These are phyloP conservation scores for Alloteropsis semialata DNA, from an alignment of 176 grass and related monocot species.

Conservation along the genomic window DNA sequence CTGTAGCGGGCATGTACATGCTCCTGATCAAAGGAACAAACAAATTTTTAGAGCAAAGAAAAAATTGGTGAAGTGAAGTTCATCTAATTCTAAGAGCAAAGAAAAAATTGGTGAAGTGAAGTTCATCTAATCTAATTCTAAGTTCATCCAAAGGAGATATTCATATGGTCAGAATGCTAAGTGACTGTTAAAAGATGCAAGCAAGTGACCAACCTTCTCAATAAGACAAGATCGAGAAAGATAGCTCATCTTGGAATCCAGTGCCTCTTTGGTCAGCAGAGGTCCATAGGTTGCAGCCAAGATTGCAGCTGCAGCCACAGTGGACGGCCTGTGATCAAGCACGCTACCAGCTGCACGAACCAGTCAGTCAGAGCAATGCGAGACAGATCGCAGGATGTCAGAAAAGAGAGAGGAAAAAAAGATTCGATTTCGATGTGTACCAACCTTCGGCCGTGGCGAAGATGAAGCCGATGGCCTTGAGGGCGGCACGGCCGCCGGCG, in stretches of 20 bases:
- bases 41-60: neutral
- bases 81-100: neutral
- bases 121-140: conserved; percentile 8
- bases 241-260: conserved; percentile 52
- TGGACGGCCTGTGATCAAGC: conserved; percentile 66
- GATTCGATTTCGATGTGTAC: neutral
- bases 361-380: conserved; percentile 26
- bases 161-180: conserved; percentile 15
- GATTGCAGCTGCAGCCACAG: conserved; percentile 67
- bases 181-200: neutral
- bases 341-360: conserved; percentile 48
- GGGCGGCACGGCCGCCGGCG: conserved; percentile 17
- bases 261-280: conserved; percentile 46
- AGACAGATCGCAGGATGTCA: neutral
- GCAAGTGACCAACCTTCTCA: conserved; percentile 44
- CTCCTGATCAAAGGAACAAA: conserved; percentile 56
- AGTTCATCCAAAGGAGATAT: neutral
- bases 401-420: neutral
- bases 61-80: neutral
- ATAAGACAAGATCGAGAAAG: conserved; percentile 54
- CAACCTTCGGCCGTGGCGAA: conserved; percentile 49
- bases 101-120: neutral
- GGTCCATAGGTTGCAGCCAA: conserved; percentile 63
- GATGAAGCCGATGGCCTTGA: conserved; percentile 44
- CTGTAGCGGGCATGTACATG: conserved; percentile 68